Conservation (phyloP, 495 filamentous ascomycete species). For the Hypoxylon rickii region DNA sequence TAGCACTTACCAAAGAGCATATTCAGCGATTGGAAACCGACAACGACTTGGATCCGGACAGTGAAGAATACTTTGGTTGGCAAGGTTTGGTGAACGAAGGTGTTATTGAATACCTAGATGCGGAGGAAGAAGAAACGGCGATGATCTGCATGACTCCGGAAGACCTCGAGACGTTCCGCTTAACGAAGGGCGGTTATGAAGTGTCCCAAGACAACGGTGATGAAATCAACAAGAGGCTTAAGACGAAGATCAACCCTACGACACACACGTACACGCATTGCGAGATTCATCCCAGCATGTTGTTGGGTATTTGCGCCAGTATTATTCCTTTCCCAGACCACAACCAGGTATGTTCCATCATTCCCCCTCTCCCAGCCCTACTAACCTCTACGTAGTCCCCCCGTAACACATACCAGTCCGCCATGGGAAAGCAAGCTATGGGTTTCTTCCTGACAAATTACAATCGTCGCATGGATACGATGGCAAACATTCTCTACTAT, state of each 20-base stretch:
- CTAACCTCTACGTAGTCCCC: conserved; percentile 64
- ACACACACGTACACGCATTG: conserved; percentile 95
- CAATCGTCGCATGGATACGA: conserved; percentile 95
- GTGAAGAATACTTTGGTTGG: conserved; percentile 80
- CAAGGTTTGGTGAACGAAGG: conserved; percentile 78
- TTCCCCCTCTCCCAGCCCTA: background rate
- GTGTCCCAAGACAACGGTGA: conserved; percentile 50
- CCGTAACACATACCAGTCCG: conserved; percentile 98
- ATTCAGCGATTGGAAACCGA: conserved; percentile 65
- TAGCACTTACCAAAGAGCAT: conserved; percentile 84
- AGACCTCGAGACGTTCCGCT: conserved; percentile 74
- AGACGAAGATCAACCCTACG: conserved; percentile 77
- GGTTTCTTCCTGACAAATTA: conserved; percentile 98
- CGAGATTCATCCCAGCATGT: conserved; percentile 99
- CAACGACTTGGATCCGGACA: conserved; percentile 58
- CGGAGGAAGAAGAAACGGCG: conserved; percentile 95
- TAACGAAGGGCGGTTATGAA: conserved; percentile 53
- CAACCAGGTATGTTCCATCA: conserved; percentile 68
- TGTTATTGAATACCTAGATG: conserved; percentile 92
- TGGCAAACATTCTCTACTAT: conserved; percentile 99
- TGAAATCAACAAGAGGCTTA: conserved; percentile 74
- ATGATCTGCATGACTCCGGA: conserved; percentile 99
- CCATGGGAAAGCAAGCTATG: conserved; percentile 99
- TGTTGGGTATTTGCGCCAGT: conserved; percentile 94
- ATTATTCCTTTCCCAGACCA: conserved; percentile 99